These are phyloP conservation scores for Linderina pennispora DNA, from an alignment of 192 early-diverging fungal genomes.

Conservation along the genomic window DNA sequence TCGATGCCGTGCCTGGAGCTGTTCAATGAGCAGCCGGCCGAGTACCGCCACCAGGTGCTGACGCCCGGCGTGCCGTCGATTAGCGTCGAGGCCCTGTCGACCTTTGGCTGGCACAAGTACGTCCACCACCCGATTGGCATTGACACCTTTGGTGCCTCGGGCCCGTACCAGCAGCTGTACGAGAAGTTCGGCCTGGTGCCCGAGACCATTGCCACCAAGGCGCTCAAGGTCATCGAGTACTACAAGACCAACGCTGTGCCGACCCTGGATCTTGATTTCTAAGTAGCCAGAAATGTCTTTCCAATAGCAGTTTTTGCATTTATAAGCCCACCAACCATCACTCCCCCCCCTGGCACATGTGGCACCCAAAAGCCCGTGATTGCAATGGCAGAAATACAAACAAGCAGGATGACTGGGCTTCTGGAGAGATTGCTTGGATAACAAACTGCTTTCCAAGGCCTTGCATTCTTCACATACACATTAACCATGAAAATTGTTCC, in stretches of 20 bases:
- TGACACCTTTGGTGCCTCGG: slow-evolving; percentile 83
- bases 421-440: too few relatives aligned
- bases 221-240: slow-evolving; percentile 70
- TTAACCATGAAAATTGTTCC: slow-evolving; percentile 57
- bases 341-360: too few relatives aligned
- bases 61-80: slow-evolving; percentile 73
- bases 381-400: too few relatives aligned
- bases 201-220: slow-evolving; percentile 66
- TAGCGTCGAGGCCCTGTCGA: slow-evolving; percentile 80
- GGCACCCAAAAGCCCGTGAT: too few relatives aligned
- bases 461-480: too few relatives aligned
- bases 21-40: slow-evolving; percentile 77
- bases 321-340: too few relatives aligned
- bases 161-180: slow-evolving; percentile 76
- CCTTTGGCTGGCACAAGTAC: slow-evolving; percentile 90
- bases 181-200: slow-evolving; percentile 80
- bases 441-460: too few relatives aligned
- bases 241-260: slow-evolving; percentile 53
- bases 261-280: slow-evolving; percentile 34
- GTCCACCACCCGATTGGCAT: slow-evolving; percentile 86
- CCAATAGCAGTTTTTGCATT: too few relatives aligned
- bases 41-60: slow-evolving; percentile 79
- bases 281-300: too few relatives aligned
- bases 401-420: too few relatives aligned
- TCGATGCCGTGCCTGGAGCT: slow-evolving; percentile 91